Conservation (phyloP, 83 land plant genomes). For the Diphasiastrum complanatum region DNA sequence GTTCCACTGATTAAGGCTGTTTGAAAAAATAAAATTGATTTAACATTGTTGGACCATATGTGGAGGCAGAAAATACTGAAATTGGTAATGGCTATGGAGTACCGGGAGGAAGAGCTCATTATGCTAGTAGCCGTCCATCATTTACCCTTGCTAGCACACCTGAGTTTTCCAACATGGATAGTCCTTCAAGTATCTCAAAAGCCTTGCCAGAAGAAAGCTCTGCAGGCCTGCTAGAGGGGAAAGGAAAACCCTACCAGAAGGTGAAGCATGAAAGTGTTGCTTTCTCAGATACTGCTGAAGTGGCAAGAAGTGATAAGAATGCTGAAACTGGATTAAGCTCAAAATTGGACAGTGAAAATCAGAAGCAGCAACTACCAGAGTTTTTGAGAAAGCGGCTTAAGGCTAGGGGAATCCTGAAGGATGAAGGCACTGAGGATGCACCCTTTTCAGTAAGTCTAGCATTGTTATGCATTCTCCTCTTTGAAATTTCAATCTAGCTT, state of each 20-base stretch:
- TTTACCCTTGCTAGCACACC: constrained; percentile 20
- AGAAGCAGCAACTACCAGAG: constrained; percentile 60
- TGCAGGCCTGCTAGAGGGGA: constrained; percentile 17
- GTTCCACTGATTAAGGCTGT: too few species aligned
- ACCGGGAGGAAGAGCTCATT: constrained; percentile 92
- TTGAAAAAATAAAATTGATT: not conserved
- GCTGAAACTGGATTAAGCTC: not conserved
- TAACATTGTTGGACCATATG: constrained; percentile 2
- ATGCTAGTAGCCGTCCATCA: constrained; percentile 28
- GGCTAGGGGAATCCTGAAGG: constrained; percentile 86
- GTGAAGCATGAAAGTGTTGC: constrained; percentile 15
- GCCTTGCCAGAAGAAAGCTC: constrained; percentile 4
- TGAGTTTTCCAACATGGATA: constrained; percentile 8
- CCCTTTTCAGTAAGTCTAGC: constrained; percentile 22
- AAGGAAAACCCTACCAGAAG: constrained; percentile 1
- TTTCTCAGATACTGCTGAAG: constrained; percentile 8
- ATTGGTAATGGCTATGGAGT: constrained; percentile 99
- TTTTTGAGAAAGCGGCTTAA: constrained; percentile 69
- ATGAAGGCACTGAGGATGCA: constrained; percentile 20
- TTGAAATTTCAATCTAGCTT: too few species aligned
- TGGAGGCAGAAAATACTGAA: constrained; percentile 65
- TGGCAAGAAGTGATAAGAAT: constrained; percentile 10
- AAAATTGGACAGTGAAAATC: constrained; percentile 21
- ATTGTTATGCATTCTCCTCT: too few species aligned
- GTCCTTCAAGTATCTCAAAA: not conserved